A percentile compares a stretch with the other conserved stretches of the same genome.
Conservation (phyloP, 2,329 filamentous ascomycete genomes). For the Knufia petricola region DNA sequence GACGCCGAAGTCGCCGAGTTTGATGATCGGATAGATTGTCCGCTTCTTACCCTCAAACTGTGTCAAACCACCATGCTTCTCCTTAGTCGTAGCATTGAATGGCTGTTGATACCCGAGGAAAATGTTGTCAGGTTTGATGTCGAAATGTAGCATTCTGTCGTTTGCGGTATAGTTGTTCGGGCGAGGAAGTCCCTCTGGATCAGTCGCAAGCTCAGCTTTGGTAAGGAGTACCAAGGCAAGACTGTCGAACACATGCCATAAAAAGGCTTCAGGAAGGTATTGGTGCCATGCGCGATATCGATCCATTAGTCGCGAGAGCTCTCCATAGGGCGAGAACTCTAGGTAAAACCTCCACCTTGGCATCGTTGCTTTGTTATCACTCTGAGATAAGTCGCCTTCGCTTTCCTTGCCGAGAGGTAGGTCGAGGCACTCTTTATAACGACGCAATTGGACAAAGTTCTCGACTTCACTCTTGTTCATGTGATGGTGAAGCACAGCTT, state of each 20-base stretch:
- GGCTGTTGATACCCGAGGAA: constrained; percentile 44
- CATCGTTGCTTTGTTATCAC: neutral
- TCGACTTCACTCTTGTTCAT: constrained; percentile 1
- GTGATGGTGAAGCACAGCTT: neutral
- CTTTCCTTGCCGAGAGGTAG: neutral
- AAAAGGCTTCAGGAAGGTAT: constrained; percentile 18
- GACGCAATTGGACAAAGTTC: constrained; percentile 3
- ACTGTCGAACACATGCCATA: constrained; percentile 20
- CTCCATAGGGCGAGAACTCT: constrained; percentile 15
- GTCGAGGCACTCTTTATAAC: neutral
- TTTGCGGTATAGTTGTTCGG: neutral
- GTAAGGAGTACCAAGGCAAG: constrained; percentile 10
- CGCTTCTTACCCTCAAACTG: neutral
- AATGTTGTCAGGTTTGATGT: constrained; percentile 96
- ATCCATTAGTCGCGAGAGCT: constrained; percentile 9
- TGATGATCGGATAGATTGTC: constrained; percentile 8
- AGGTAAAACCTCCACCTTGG: constrained; percentile 10
- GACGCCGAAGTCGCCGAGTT: constrained; percentile 12
- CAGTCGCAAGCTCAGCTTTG: constrained; percentile 8
- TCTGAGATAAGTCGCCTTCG: neutral
- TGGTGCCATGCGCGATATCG: constrained; percentile 17
- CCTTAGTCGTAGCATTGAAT: neutral
- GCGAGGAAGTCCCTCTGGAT: neutral
- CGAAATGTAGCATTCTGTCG: constrained; percentile 59
- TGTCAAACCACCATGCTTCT: no score